A percentile compares a stretch with the other conserved stretches of the same genome.
phyloP scores from a whole-genome alignment of 495 filamentous ascomycete species.

The Aspergillus carlsbadensis region DNA sequence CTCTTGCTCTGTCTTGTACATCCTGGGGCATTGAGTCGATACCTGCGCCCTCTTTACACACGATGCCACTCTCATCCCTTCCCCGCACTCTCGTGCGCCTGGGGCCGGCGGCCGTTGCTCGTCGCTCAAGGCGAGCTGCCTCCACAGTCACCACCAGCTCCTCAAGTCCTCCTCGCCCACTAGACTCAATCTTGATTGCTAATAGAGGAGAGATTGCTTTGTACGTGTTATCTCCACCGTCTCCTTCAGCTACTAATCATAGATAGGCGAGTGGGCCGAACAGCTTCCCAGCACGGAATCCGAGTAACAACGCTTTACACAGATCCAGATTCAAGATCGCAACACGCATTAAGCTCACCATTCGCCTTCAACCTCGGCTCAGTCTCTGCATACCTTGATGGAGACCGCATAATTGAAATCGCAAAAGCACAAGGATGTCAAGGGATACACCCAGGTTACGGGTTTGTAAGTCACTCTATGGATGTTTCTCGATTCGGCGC shows the following conservation, averaged over 20 bases:
- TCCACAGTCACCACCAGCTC: constrained; percentile 32
- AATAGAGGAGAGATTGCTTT: constrained; percentile 97
- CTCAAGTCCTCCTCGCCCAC: constrained; percentile 38
- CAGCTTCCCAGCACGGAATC: constrained; percentile 84
- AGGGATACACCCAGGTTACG: constrained; percentile 94
- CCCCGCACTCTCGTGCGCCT: constrained; percentile 47
- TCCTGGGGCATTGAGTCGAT: constrained; percentile 15
- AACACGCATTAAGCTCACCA: constrained; percentile 84
- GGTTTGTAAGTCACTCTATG: constrained; percentile 69
- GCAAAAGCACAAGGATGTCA: constrained; percentile 83
- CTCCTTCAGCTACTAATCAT: constrained; percentile 10
- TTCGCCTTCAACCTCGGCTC: constrained; percentile 80
- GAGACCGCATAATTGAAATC: constrained; percentile 82
- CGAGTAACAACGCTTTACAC: constrained; percentile 94
- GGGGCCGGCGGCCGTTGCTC: constrained; percentile 31
- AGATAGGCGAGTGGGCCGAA: constrained; percentile 74
- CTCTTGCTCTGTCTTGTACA: constrained; percentile 1
- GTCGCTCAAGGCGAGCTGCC: constrained; percentile 33
- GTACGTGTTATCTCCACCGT: constrained; percentile 33
- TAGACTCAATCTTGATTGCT: constrained; percentile 89
- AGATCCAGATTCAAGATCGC: constrained; percentile 79
- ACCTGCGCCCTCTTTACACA: constrained; percentile 12
- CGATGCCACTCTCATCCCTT: constrained; percentile 46
- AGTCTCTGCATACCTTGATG: constrained; percentile 84
- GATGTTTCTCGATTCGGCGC: no score